Evolutionary conservation across 2,329 filamentous ascomycete genomes (phyloP).

Genomic region (Elsinoe arachidis): DNA sequence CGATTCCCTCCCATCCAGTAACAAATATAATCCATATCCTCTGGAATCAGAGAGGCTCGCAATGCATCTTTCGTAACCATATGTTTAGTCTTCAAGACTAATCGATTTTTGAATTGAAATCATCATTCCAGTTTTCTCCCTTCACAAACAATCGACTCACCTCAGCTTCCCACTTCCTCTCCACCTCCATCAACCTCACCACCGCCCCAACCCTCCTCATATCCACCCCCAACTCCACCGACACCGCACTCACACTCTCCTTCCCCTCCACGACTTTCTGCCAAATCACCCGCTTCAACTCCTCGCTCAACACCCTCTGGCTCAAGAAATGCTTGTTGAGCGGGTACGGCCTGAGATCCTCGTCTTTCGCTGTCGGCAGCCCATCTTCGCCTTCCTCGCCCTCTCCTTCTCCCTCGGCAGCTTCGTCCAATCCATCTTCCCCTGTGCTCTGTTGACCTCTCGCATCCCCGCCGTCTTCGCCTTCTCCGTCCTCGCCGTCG

Average conservation of each 20-base stretch:
- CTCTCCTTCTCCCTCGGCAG: slow-evolving; percentile 15
- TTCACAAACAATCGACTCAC: slow-evolving; percentile 48
- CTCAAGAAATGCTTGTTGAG: slow-evolving; percentile 63
- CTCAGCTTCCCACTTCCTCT: slow-evolving; percentile 66
- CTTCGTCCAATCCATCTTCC: slow-evolving; percentile 18
- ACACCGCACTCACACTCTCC: slow-evolving; percentile 65
- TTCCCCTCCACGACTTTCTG: slow-evolving; percentile 55
- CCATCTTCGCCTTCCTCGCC: slow-evolving; percentile 18
- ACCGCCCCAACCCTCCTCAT: slow-evolving; percentile 79
- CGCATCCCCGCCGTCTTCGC: slow-evolving; percentile 18
- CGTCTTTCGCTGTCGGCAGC: slow-evolving; percentile 21
- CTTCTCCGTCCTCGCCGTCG: slow-evolving; percentile 17
- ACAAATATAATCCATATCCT: background rate
- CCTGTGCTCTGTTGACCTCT: slow-evolving; percentile 18
- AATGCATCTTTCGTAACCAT: slow-evolving; percentile 79
- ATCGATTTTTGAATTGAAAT: slow-evolving; percentile 75
- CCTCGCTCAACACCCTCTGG: slow-evolving; percentile 64
- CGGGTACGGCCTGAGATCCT: slow-evolving; percentile 56
- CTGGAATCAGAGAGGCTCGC: slow-evolving; percentile 61
- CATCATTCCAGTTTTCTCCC: slow-evolving; percentile 46
- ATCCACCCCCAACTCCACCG: slow-evolving; percentile 67
- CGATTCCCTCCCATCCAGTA: background rate
- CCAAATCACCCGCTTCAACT: slow-evolving; percentile 66
- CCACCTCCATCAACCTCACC: slow-evolving; percentile 74
- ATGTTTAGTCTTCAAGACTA: slow-evolving; percentile 97